A percentile compares a stretch with the other conserved stretches of the same genome.
phyloP scores from a whole-genome alignment of 2,329 filamentous ascomycete species.

The Colletotrichum musae region DNA sequence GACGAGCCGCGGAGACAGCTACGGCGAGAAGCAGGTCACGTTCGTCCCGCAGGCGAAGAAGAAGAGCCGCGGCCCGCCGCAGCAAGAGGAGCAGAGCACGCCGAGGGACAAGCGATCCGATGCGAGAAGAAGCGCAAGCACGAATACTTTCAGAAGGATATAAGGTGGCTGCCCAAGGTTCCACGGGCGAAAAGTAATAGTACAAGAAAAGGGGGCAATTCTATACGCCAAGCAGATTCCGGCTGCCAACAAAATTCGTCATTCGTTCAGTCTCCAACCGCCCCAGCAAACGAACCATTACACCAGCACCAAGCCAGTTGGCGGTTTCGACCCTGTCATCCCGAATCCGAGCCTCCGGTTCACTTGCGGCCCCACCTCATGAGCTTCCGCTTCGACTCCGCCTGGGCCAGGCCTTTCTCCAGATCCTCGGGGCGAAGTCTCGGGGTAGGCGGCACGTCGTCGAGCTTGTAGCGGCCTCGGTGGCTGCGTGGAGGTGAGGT shows the following conservation, averaged over 20 bases:
- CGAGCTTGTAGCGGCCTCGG: constrained; percentile 43
- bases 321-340: background rate
- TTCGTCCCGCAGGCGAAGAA: constrained; percentile 77
- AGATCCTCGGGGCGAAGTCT: constrained; percentile 68
- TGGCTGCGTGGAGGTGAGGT: constrained; percentile 35
- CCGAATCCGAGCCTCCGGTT: background rate
- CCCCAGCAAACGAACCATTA: constrained; percentile 26
- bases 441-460: constrained; percentile 74
- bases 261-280: constrained; percentile 23
- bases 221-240: constrained; percentile 28
- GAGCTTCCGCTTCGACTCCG: constrained; percentile 54
- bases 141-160: constrained; percentile 80
- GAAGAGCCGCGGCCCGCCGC: constrained; percentile 46
- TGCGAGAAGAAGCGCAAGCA: constrained; percentile 79
- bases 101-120: constrained; percentile 54
- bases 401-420: constrained; percentile 68
- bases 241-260: constrained; percentile 18
- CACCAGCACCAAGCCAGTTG: constrained; percentile 39
- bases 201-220: constrained; percentile 32
- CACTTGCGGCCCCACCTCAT: constrained; percentile 47
- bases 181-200: constrained; percentile 36
- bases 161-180: constrained; percentile 52
- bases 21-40: constrained; percentile 78
- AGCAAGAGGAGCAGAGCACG: constrained; percentile 45
- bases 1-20: constrained; percentile 62